Evolutionary conservation across 169 alveolate species (phyloP), one percentile per base, ranked within the genome.

Genomic region (Eimeria acervulina): DNA sequence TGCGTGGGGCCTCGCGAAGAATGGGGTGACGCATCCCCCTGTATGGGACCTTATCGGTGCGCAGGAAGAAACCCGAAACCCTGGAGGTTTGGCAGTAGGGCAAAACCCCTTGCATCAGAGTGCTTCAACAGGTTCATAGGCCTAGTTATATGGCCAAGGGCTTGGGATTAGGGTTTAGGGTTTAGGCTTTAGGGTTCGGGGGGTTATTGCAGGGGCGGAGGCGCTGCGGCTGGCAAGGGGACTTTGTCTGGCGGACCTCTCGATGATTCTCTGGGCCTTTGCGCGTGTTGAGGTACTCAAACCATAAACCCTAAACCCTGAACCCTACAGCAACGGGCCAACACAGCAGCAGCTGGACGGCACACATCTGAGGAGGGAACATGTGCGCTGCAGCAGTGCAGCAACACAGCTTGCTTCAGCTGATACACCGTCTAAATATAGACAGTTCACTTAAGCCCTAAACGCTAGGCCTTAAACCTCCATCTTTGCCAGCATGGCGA

Each of bases 1-100:
- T 13, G 96, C 96, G 23, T 93, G 96, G 96, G 90, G 90, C 36
- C 87, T 93, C 28, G 96, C 96, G 42, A 78, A 63, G 68, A 42
- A 61, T 28, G 61, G 42, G 36, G 93, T 93, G 31, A 28, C 59
- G 28, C 68, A 61, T 44, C 85, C 72, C 5, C 63, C 61, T 1
- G 66, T 93, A 51, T 93, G 96, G 96, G 63, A 63, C 21, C 83
- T 52, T 3, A 78, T 93, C 40, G 96, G 96, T 92, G 70, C 19
- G 92, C 8, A 72, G 72, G 33, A 51, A 12, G 19, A 81, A 40
- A n/a, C 40, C 74, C 72, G 5, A 51, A 31, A 12, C 90, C 52
- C 23, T 10, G 7, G 21, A 1, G 3, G 7, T 31, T 40, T 1
- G 36, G 10, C 26, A 26, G 28, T 1, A 10, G 28, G 31, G 21